Percentiles rank a stretch among this genome's conserved stretches.
Conservation (phyloP, 352 stramenopile species). For the Phytophthora constricta region DNA sequence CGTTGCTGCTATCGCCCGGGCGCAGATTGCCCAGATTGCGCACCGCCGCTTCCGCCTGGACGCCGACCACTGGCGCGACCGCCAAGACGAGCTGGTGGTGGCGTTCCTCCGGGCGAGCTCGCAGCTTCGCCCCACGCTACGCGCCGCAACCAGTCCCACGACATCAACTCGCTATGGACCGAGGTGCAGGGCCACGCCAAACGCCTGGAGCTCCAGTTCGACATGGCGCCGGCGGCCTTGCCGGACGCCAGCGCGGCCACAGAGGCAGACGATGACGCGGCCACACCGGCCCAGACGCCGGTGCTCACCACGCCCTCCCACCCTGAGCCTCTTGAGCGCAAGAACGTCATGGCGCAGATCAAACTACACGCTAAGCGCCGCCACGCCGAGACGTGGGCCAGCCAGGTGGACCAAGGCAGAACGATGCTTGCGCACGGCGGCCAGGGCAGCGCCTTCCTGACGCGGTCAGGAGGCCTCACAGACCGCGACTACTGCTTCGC, state of each 20-base stretch:
- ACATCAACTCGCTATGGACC: constrained; percentile 18
- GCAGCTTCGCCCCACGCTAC: neutral
- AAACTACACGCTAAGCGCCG: constrained; percentile 22
- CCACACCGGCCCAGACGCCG: neutral
- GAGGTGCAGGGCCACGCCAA: constrained; percentile 9
- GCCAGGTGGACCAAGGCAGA: constrained; percentile 11
- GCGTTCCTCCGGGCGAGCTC: neutral
- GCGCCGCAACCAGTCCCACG: constrained; percentile 8
- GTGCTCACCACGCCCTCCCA: constrained; percentile 23
- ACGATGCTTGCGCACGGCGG: constrained; percentile 1
- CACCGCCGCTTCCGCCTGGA: neutral
- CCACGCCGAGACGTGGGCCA: neutral
- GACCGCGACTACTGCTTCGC: constrained; percentile 27
- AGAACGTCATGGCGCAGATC: constrained; percentile 16
- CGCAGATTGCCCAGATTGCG: constrained; percentile 19
- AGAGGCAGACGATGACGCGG: neutral
- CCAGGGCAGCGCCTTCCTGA: constrained; percentile 17
- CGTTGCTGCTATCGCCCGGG: constrained; percentile 8
- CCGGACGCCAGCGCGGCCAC: neutral
- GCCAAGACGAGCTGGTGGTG: constrained; percentile 1
- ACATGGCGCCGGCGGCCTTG: neutral
- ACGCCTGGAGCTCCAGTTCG: constrained; percentile 4
- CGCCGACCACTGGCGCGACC: neutral
- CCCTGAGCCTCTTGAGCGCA: constrained; percentile 3
- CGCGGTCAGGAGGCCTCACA: constrained; percentile 10